phyloP scores from a whole-genome alignment of 1,284 basidiomycete species.

The Fistulina hepatica region DNA sequence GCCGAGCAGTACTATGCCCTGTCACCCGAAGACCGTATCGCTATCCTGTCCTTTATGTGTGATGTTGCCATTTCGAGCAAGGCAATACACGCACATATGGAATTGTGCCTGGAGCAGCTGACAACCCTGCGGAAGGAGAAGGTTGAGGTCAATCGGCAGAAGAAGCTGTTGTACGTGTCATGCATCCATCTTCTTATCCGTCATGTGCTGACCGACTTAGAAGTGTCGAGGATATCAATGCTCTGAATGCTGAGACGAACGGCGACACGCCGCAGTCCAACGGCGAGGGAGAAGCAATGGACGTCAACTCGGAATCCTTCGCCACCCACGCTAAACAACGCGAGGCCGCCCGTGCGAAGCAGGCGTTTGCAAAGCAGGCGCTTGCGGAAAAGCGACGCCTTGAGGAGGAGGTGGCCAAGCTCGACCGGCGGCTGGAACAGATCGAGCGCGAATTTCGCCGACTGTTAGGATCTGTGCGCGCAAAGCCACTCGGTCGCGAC shows the following conservation, averaged over 20 bases:
- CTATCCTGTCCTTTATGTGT: constrained; percentile 81
- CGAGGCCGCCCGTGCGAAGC: constrained; percentile 63
- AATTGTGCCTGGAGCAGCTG: constrained; percentile 78
- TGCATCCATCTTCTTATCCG: constrained; percentile 1
- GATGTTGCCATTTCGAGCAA: constrained; percentile 87
- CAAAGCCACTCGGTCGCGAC: constrained; percentile 84
- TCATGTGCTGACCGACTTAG: constrained; percentile 11
- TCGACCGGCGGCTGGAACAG: constrained; percentile 69
- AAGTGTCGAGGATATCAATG: constrained; percentile 66
- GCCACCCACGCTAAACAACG: constrained; percentile 61
- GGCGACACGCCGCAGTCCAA: constrained; percentile 29
- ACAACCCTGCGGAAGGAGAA: constrained; percentile 93
- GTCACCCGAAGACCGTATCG: constrained; percentile 69
- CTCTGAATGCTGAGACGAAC: constrained; percentile 50
- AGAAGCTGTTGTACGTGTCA: constrained; percentile 70
- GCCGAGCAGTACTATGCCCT: constrained; percentile 67
- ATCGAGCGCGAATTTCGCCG: constrained; percentile 93
- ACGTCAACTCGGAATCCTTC: constrained; percentile 39
- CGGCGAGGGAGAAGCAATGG: constrained; percentile 41
- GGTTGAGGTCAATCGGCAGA: constrained; percentile 83
- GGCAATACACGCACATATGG: constrained; percentile 79
- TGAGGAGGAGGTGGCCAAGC: constrained; percentile 78
- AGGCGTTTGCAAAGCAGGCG: constrained; percentile 58
- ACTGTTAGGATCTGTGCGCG: constrained; percentile 70
- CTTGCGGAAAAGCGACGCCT: constrained; percentile 68